Evolutionary conservation across 2,329 filamentous ascomycete species (phyloP).

Genomic region (Trichoderma afroharzianum): DNA sequence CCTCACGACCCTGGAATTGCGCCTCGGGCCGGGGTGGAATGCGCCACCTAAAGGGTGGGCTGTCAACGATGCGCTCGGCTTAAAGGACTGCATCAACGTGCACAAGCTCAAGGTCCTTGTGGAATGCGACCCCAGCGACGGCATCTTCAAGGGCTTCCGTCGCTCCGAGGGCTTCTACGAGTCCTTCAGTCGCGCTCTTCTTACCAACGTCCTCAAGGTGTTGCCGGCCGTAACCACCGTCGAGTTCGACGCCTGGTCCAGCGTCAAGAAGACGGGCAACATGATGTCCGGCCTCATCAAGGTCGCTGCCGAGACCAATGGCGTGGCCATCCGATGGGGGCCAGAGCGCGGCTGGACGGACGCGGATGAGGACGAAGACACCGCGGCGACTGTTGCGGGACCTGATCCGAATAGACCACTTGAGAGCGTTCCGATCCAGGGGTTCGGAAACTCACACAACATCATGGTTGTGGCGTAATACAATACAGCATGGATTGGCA

Average conservation of each 20-base stretch:
- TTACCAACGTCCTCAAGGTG: slow-evolving; percentile 53
- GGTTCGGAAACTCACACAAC: slow-evolving; percentile 17
- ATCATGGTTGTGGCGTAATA: slow-evolving; percentile 22
- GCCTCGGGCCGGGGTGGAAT: slow-evolving; percentile 70
- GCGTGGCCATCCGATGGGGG: slow-evolving; percentile 61
- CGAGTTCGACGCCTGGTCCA: slow-evolving; percentile 66
- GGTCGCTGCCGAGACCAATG: slow-evolving; percentile 43
- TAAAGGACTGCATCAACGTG: slow-evolving; percentile 58
- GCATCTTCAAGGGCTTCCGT: slow-evolving; percentile 64
- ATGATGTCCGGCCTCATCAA: slow-evolving; percentile 61
- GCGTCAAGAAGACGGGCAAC: slow-evolving; percentile 61
- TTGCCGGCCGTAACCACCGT: slow-evolving; percentile 56
- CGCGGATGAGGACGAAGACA: slow-evolving; percentile 36
- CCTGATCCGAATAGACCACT: slow-evolving; percentile 5
- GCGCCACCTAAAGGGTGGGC: slow-evolving; percentile 68
- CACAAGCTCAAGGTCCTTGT: slow-evolving; percentile 63
- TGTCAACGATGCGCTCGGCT: slow-evolving; percentile 60
- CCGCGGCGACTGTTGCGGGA: background rate
- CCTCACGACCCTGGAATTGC: slow-evolving; percentile 63
- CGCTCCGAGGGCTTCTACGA: slow-evolving; percentile 67
- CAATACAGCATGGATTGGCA: background rate
- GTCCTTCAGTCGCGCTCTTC: slow-evolving; percentile 55
- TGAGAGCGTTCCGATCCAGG: slow-evolving; percentile 18
- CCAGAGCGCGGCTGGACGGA: slow-evolving; percentile 64
- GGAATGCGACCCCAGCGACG: slow-evolving; percentile 67